phyloP scores from a whole-genome alignment of 2,329 filamentous ascomycete genomes.

The Aaosphaeria pasadenensis region DNA sequence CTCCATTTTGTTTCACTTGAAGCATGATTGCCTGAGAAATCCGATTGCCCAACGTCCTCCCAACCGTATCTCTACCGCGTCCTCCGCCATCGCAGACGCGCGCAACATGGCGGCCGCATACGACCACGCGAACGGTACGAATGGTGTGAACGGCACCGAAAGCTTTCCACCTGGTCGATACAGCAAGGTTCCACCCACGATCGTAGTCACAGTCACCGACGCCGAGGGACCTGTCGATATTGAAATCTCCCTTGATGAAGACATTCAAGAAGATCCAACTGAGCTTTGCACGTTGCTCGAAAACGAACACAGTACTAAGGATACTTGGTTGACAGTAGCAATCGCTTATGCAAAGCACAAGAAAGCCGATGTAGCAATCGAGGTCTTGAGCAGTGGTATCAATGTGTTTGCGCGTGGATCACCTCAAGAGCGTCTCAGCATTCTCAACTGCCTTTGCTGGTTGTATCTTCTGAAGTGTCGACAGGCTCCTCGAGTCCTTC shows the following conservation, averaged over 20 bases:
- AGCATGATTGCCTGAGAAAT: no score
- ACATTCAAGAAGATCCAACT: conserved; percentile 83
- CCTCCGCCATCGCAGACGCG: not conserved
- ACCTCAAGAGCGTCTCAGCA: conserved; percentile 78
- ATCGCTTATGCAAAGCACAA: conserved; percentile 95
- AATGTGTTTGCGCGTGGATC: conserved; percentile 67
- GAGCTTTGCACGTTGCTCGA: conserved; percentile 94
- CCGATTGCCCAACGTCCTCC: no score
- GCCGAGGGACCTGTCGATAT: conserved; percentile 65
- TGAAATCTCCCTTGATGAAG: conserved; percentile 85
- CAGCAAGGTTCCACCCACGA: conserved; percentile 59
- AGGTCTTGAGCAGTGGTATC: conserved; percentile 69
- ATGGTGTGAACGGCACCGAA: conserved; percentile 50
- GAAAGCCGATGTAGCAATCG: conserved; percentile 80
- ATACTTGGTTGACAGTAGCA: conserved; percentile 97
- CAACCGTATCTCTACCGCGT: no score
- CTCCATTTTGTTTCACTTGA: no score
- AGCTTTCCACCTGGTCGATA: conserved; percentile 49
- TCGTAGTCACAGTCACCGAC: conserved; percentile 62
- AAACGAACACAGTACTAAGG: conserved; percentile 86
- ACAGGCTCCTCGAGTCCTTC: conserved; percentile 67
- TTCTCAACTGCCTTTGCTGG: conserved; percentile 85
- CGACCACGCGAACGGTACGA: conserved; percentile 48
- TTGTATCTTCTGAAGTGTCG: conserved; percentile 86
- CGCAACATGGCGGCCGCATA: conserved; percentile 50